phyloP scores from a whole-genome alignment of 2,329 filamentous ascomycete genomes.

The Hymenoscyphus occultus region DNA sequence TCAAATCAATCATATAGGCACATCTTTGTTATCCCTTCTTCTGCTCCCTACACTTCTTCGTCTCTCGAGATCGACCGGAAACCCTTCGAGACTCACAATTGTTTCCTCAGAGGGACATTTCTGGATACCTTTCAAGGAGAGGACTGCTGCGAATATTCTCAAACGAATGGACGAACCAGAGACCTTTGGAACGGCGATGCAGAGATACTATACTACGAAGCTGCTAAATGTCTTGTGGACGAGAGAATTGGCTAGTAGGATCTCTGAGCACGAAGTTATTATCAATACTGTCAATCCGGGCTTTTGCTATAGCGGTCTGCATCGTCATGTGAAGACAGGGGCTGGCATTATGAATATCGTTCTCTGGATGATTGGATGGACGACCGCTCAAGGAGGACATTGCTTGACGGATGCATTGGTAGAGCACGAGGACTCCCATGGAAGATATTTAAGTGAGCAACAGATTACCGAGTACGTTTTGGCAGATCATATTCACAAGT shows the following conservation, averaged over 20 bases:
- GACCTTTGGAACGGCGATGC: not conserved
- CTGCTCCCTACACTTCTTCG: not conserved
- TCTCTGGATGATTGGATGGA: constrained; percentile 4
- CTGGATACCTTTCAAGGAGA: constrained; percentile 11
- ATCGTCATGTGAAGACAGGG: not conserved
- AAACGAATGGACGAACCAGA: constrained; percentile 7
- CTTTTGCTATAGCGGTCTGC: constrained; percentile 4
- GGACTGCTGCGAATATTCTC: constrained; percentile 6
- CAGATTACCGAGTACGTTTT: not conserved
- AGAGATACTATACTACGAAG: constrained; percentile 5
- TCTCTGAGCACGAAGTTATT: not conserved
- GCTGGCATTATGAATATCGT: not conserved
- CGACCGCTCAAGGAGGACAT: not conserved
- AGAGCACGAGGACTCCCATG: not conserved
- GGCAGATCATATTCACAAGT: not conserved
- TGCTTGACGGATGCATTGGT: constrained; percentile 8
- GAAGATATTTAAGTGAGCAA: constrained; percentile 2
- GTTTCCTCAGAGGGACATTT: constrained; percentile 10
- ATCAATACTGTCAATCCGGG: constrained; percentile 7
- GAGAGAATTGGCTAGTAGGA: not conserved
- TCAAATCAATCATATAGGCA: not conserved
- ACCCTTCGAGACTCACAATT: not conserved
- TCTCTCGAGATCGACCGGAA: not conserved
- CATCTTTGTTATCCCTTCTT: not conserved
- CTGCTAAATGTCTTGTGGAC: constrained; percentile 2